Percentiles rank a stretch among this genome's conserved stretches.
Conservation (phyloP, 805 yeast genomes). For the Yarrowia hollandica region DNA sequence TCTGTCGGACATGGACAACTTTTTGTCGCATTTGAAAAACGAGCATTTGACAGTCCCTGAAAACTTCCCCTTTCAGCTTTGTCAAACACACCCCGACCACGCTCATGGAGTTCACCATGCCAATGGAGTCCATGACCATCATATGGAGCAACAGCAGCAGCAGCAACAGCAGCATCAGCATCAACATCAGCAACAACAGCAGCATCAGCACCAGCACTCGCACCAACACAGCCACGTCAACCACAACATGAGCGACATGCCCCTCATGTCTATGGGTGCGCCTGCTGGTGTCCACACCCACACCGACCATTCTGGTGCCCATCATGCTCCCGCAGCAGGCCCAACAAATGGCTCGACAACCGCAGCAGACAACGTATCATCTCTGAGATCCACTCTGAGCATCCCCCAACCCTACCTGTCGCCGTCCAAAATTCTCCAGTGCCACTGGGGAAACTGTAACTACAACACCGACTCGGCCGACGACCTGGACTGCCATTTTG, state of each 20-base stretch:
- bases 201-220: neutral
- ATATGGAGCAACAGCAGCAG: neutral
- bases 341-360: too few relatives aligned
- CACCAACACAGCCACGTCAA: neutral
- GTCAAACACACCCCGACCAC: slow-evolving; percentile 23
- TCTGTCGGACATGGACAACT: slow-evolving; percentile 12
- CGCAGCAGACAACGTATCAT: slow-evolving; percentile 1
- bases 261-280: neutral
- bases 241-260: neutral
- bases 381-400: neutral
- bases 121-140: slow-evolving; percentile 12
- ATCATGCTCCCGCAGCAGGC: too few relatives aligned
- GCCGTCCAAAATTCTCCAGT: slow-evolving; percentile 38
- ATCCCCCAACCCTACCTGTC: slow-evolving; percentile 14
- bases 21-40: slow-evolving; percentile 10
- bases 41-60: slow-evolving; percentile 16
- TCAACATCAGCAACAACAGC: neutral
- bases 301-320: too few relatives aligned
- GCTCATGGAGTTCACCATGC: slow-evolving; percentile 14
- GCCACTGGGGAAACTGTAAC: slow-evolving; percentile 72
- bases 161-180: too few relatives aligned
- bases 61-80: slow-evolving; percentile 14
- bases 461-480: slow-evolving; percentile 45
- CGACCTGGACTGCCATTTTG: slow-evolving; percentile 51
- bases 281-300: too few relatives aligned